phyloP scores from a whole-genome alignment of 345 rosid species.

The Salix purpurea region DNA sequence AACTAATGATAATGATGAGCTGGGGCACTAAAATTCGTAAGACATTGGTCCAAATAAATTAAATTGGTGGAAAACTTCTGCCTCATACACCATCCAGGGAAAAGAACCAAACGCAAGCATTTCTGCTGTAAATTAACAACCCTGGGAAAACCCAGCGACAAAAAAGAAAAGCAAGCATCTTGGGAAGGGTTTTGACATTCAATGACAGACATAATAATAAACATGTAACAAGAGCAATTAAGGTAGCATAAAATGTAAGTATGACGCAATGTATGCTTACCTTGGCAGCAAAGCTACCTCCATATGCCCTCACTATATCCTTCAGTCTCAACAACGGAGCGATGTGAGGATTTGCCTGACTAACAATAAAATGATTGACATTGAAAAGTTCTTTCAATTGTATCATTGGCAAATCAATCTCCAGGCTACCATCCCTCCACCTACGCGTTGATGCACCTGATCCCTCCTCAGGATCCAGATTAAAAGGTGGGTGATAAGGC shows the following conservation, averaged over 20 bases:
- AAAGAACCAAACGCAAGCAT: neutral
- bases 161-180: neutral
- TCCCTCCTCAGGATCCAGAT: constrained; percentile 77
- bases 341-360: constrained; percentile 98
- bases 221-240: neutral
- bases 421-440: constrained; percentile 99
- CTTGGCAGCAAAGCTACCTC: constrained; percentile 99
- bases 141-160: neutral
- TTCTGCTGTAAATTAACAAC: neutral
- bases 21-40: neutral
- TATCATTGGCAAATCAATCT: constrained; percentile 97
- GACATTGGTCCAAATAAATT: neutral
- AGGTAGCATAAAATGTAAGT: neutral
- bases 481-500: constrained; percentile 95
- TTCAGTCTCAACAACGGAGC: constrained; percentile 76
- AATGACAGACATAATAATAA: neutral
- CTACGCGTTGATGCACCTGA: constrained; percentile 57
- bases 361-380: constrained; percentile 94
- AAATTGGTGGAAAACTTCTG: neutral
- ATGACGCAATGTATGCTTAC: constrained; percentile 33
- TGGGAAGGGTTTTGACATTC: neutral
- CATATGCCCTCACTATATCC: constrained; percentile 73
- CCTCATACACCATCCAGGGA: neutral
- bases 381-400: constrained; percentile 93
- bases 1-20: neutral